Evolutionary conservation across 83 land plant species (phyloP), one percentile per base, ranked within the genome.

Genomic region (Isoetes engelmannii): DNA sequence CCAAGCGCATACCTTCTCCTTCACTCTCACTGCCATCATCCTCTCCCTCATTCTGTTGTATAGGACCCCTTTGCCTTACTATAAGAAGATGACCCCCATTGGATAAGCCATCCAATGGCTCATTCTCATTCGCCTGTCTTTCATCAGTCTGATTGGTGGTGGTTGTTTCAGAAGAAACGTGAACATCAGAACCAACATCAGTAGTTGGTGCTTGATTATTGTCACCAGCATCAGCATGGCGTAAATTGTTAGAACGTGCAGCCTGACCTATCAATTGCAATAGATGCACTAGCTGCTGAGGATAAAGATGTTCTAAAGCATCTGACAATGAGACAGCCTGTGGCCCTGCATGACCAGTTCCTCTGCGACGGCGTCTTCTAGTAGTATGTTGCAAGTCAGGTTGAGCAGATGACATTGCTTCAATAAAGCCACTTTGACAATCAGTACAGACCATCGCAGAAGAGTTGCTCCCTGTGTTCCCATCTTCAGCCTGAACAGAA

Each of bases 391-490:
- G 74, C 61, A 5, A 69, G 12, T 12, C 64, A 21, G 13, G 20
- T 5, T 67, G 50, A 37, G 76, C 18, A 37, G 75, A 57, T 49
- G 73, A 48, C 65, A 72, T 63, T 7, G 67, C 15, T 55, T 78
- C 84, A 12, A 78, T 80, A 68, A 82, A 79, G 7, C 84, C 82
- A 68, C 49, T 20, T 48, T 72, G 72, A 71, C 84, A 82, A 4
- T 79, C 82, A 10, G 48, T 37, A 67, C 84, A 82, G 46, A 82
- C 49, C 45, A 78, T 63, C 55, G 63, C 75, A 4, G 77, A 65
- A 7, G 13, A 62, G 18, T 59, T 62, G 54, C 54, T 15, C 15
- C 15, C 54, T 12, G 54, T 12, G n/a, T 10, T 15, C 7, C 53
- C 46, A 44, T 61, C 44, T 61, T 70, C 57, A 44, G 77, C 81